A percentile compares a stretch with the other conserved stretches of the same genome.
Evolutionary conservation across 148 eudicot species (phyloP).

Genomic region (Fagopyrum esculentum): DNA sequence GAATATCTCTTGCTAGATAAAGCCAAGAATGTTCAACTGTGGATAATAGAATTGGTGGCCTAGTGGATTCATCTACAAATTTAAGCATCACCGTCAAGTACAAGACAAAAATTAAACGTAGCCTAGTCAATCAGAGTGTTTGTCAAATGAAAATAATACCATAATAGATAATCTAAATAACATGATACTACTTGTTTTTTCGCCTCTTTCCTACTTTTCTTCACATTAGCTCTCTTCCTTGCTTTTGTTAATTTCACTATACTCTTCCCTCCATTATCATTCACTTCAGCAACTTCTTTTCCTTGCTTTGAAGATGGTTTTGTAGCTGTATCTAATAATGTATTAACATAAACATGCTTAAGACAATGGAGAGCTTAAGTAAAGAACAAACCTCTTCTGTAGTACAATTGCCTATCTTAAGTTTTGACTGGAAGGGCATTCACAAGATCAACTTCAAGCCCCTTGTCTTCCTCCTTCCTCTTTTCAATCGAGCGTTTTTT

Average conservation of each 20-base stretch:
- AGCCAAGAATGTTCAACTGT: slow-evolving; percentile 1
- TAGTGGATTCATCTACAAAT: background rate
- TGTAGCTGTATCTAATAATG: slow-evolving; percentile 29
- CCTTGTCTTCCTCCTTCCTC: slow-evolving; percentile 35
- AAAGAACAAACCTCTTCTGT: slow-evolving; percentile 47
- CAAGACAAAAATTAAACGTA: too few relatives aligned
- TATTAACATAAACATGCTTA: background rate
- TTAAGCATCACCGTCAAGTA: background rate
- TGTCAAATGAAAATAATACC: too few relatives aligned
- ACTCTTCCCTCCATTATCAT: slow-evolving; percentile 22
- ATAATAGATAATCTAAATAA: too few relatives aligned
- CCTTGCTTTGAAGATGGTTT: slow-evolving; percentile 24
- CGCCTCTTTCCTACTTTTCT: slow-evolving; percentile 75
- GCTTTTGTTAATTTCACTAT: slow-evolving; percentile 50
- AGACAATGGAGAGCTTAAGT: background rate
- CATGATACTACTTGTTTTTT: slow-evolving; percentile 43
- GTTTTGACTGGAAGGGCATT: slow-evolving; percentile 95
- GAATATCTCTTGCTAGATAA: slow-evolving; percentile 1
- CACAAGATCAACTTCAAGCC: slow-evolving; percentile 69
- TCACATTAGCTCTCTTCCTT: slow-evolving; percentile 73
- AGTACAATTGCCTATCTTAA: slow-evolving; percentile 60
- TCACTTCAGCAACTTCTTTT: slow-evolving; percentile 34
- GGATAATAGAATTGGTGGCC: background rate
- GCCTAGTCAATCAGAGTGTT: too few relatives aligned
- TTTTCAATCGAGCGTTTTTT: slow-evolving; percentile 43